phyloP scores from a whole-genome alignment of 2,329 filamentous ascomycete species.

The Colletotrichum liaoningense region DNA sequence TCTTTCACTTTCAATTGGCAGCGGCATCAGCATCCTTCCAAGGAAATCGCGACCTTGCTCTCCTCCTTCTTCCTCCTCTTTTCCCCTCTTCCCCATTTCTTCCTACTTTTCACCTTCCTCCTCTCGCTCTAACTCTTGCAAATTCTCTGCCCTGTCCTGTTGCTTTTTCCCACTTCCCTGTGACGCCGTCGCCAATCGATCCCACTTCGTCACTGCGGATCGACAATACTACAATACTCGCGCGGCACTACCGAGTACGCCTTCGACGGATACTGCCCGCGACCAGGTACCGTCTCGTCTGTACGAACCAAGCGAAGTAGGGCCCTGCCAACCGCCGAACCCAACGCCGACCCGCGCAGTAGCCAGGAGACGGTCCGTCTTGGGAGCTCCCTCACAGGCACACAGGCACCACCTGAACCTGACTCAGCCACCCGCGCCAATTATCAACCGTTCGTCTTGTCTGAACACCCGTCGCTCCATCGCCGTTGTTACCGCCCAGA shows the following conservation, averaged over 20 bases:
- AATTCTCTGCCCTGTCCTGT: background rate
- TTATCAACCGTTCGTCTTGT: slow-evolving; percentile 26
- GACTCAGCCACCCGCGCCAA: slow-evolving; percentile 35
- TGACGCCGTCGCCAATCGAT: slow-evolving; percentile 18
- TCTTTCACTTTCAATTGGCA: slow-evolving; percentile 6
- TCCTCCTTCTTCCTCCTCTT: slow-evolving; percentile 40
- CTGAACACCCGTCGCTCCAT: slow-evolving; percentile 18
- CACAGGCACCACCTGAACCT: slow-evolving; percentile 26
- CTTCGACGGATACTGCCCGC: too few species aligned
- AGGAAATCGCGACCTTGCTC: slow-evolving; percentile 19
- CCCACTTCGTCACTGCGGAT: slow-evolving; percentile 1
- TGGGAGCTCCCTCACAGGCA: slow-evolving; percentile 17
- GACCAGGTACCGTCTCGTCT: background rate
- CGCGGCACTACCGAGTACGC: background rate
- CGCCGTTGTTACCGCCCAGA: background rate
- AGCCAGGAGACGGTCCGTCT: slow-evolving; percentile 21
- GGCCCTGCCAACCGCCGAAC: slow-evolving; percentile 24
- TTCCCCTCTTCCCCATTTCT: slow-evolving; percentile 18
- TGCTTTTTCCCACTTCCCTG: slow-evolving; percentile 2
- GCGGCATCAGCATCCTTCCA: slow-evolving; percentile 4
- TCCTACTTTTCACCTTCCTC: slow-evolving; percentile 8
- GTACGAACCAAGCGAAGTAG: background rate
- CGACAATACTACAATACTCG: background rate
- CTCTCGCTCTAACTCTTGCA: slow-evolving; percentile 17
- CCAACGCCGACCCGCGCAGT: slow-evolving; percentile 30